phyloP scores from a whole-genome alignment of 164 flowering plant genomes.

The Piper longum region DNA sequence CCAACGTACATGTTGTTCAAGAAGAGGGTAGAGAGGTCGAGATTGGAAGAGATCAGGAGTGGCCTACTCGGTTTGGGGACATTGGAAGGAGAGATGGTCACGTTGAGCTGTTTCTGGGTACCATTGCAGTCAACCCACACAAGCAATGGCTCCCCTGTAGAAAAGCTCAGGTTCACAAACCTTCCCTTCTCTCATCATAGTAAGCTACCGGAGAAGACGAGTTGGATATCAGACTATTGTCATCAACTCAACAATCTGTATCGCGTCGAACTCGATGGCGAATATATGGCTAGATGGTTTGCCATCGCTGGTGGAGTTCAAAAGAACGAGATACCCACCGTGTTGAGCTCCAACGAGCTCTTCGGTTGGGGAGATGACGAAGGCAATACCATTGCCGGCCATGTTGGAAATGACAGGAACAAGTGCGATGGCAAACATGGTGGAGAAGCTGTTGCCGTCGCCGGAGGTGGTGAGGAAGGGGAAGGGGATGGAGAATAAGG shows the following conservation, averaged over 20 bases:
- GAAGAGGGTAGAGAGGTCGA: conserved; percentile 3
- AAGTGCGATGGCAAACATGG: too few relatives aligned
- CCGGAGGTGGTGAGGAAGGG: too few relatives aligned
- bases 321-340: not conserved
- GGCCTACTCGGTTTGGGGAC: conserved; percentile 6
- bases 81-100: conserved; percentile 7
- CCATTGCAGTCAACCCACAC: conserved; percentile 13
- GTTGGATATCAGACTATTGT: conserved; percentile 41
- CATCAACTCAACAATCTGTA: conserved; percentile 45
- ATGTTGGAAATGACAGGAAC: too few relatives aligned
- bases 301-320: conserved; percentile 19
- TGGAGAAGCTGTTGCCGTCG: too few relatives aligned
- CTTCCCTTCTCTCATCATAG: conserved; percentile 7
- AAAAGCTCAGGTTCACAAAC: conserved; percentile 11
- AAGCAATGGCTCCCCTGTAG: conserved; percentile 13
- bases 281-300: too few relatives aligned
- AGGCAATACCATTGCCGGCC: too few relatives aligned
- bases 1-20: conserved; percentile 10
- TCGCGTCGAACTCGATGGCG: conserved; percentile 27
- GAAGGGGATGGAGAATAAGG: too few relatives aligned
- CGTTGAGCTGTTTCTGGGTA: conserved; percentile 2
- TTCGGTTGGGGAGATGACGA: too few relatives aligned
- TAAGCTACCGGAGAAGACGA: conserved; percentile 24
- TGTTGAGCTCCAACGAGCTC: conserved; percentile 5
- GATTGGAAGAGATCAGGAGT: conserved; percentile 2